Percentiles rank a stretch among this genome's conserved stretches.
Conservation (phyloP, 208 protist species). For the Trypanosomatidae sp. region DNA sequence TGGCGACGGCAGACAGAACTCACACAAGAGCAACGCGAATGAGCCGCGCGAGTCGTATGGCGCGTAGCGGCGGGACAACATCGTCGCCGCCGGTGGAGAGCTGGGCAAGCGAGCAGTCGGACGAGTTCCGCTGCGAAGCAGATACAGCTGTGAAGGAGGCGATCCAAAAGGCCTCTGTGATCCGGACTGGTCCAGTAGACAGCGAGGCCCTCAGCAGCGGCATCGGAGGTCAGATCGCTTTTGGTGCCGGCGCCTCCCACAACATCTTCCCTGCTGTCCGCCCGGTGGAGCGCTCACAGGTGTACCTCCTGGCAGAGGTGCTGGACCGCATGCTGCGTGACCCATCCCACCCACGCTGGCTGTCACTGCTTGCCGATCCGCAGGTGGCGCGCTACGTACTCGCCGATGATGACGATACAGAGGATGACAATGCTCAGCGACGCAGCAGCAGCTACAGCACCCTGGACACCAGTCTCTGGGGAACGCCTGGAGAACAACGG, state of each 20-base stretch:
- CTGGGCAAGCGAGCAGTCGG: neutral
- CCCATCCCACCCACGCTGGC: constrained; percentile 36
- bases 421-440: neutral
- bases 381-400: constrained; percentile 61
- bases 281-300: constrained; percentile 72
- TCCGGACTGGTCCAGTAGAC: neutral
- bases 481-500: constrained; percentile 39
- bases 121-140: neutral
- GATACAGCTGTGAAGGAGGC: neutral
- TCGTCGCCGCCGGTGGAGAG: neutral
- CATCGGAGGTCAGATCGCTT: neutral
- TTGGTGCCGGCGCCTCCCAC: neutral
- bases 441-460: constrained; percentile 17
- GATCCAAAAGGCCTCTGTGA: neutral
- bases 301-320: constrained; percentile 81
- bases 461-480: constrained; percentile 32
- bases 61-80: neutral
- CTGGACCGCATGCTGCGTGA: constrained; percentile 80
- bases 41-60: neutral
- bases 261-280: constrained; percentile 65
- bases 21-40: too few relatives aligned
- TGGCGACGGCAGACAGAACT: neutral
- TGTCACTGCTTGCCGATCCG: constrained; percentile 58
- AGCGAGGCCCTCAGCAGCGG: neutral
- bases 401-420: constrained; percentile 9